Percentiles rank a stretch among this genome's conserved stretches.
Conservation (phyloP, 2,329 filamentous ascomycete genomes). For the Claviceps sp. region DNA sequence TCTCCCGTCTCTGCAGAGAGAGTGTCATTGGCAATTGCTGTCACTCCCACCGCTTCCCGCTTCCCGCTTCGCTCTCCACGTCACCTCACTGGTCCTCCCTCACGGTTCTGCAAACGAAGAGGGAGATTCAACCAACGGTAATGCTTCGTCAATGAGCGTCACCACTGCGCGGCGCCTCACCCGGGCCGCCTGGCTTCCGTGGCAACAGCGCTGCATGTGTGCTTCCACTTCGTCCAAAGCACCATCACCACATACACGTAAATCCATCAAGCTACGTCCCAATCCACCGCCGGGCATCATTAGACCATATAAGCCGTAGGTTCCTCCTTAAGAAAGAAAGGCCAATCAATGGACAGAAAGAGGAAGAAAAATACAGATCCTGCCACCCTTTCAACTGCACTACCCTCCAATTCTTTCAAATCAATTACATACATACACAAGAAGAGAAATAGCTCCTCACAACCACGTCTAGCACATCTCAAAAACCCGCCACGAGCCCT, state of each 20-base stretch:
- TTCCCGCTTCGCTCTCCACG: no score
- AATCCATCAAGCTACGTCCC: conserved; percentile 8
- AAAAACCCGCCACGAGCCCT: not conserved
- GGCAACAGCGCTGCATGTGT: conserved; percentile 14
- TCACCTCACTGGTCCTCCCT: no score
- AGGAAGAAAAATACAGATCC: no score
- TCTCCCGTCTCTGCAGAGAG: no score
- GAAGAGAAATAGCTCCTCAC: not conserved
- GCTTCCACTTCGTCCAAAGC: conserved; percentile 16
- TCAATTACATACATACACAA: not conserved
- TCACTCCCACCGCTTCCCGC: no score
- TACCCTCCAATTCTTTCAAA: no score
- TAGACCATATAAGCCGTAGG: conserved; percentile 19
- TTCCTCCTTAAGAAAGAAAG: not conserved
- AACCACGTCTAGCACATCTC: not conserved
- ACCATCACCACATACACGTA: conserved; percentile 4
- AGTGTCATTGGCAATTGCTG: no score
- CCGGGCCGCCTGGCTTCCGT: conserved; percentile 9
- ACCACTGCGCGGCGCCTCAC: conserved; percentile 14
- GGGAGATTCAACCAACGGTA: not conserved
- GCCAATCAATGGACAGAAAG: no score
- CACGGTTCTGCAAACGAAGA: not conserved
- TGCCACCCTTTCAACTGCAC: no score
- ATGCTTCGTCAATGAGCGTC: conserved; percentile 17
- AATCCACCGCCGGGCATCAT: conserved; percentile 12